These are phyloP conservation scores for Botrytis byssoidea DNA, from an alignment of 2,329 filamentous ascomycete species.

Conservation along the genomic window DNA sequence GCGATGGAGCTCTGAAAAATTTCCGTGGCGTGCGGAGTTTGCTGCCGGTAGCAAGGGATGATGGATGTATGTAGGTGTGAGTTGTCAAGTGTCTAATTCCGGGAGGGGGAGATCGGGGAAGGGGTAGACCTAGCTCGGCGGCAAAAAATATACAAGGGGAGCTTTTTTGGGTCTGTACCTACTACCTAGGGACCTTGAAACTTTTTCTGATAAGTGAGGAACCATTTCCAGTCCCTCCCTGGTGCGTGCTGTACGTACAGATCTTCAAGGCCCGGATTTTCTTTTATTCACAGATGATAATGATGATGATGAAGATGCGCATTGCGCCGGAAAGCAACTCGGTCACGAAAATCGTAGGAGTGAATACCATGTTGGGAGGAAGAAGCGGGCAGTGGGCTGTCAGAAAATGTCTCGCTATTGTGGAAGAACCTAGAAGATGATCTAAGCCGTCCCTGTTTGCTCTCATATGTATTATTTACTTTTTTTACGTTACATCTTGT, in stretches of 20 bases:
- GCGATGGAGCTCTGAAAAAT: neutral
- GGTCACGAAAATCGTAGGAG: neutral
- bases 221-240: neutral
- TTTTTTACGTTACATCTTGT: neutral
- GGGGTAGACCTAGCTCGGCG: constrained; percentile 12
- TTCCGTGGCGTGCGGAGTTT: neutral
- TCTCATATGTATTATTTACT: neutral
- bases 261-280: neutral
- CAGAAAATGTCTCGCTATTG: neutral
- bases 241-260: neutral
- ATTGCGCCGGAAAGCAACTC: neutral
- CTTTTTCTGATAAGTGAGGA: neutral
- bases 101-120: neutral
- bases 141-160: neutral
- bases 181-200: neutral
- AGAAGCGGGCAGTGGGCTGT: constrained; percentile 2
- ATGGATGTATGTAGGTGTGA: constrained; percentile 11
- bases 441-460: neutral
- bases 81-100: constrained; percentile 10
- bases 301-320: neutral
- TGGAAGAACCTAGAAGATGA: neutral
- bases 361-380: constrained; percentile 9
- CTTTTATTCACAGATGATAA: neutral
- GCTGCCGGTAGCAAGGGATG: neutral
- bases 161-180: neutral